phyloP scores from a whole-genome alignment of 2,329 filamentous ascomycete genomes.

The Colletotrichum sublineola region DNA sequence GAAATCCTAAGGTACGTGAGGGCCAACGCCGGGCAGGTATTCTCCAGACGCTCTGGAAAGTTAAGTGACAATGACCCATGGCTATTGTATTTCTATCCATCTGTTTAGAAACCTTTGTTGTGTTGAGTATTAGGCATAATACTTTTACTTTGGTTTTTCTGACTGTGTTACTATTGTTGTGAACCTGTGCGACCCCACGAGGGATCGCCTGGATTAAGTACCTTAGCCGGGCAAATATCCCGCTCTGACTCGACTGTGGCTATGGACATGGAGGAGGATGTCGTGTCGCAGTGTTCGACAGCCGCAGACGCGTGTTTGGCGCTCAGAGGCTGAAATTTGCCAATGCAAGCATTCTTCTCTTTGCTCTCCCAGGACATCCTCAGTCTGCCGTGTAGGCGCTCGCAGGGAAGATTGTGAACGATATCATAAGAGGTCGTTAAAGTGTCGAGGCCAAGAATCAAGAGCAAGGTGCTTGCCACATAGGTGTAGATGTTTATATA shows the following conservation, averaged over 20 bases:
- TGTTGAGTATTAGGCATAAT: too few species aligned
- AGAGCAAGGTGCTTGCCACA: neutral
- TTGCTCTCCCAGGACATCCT: conserved; percentile 47
- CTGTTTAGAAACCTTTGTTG: too few species aligned
- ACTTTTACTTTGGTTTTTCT: too few species aligned
- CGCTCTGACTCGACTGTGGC: conserved; percentile 56
- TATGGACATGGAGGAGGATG: conserved; percentile 65
- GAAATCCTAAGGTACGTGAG: conserved; percentile 55
- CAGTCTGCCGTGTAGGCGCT: conserved; percentile 45
- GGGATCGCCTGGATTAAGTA: too few species aligned
- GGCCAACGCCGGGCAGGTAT: conserved; percentile 60
- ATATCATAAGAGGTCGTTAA: conserved; percentile 54
- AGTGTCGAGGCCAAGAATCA: fast-evolving
- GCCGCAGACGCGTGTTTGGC: conserved; percentile 35
- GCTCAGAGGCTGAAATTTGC: conserved; percentile 44
- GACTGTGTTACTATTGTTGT: too few species aligned
- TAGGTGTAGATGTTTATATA: fast-evolving
- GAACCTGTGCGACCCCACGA: too few species aligned
- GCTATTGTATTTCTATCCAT: too few species aligned
- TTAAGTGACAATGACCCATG: too few species aligned
- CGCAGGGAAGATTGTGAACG: conserved; percentile 46
- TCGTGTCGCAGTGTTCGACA: conserved; percentile 66
- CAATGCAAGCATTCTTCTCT: conserved; percentile 47
- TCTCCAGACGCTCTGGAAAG: too few species aligned
- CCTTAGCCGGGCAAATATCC: too few species aligned